Conservation (phyloP, 805 yeast species). For the Hanseniaspora vineae region DNA sequence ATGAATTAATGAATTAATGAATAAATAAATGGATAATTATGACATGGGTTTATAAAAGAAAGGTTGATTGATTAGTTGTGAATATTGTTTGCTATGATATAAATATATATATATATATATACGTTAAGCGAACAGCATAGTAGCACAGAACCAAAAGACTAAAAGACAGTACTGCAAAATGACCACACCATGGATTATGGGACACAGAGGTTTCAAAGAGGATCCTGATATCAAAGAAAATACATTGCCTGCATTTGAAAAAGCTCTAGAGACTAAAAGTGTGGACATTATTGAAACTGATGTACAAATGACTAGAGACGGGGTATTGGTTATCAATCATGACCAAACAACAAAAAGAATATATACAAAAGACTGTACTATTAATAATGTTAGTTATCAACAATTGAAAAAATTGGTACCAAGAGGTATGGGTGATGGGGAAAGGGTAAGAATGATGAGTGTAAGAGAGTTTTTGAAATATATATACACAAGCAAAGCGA, state of each 20-base stretch:
- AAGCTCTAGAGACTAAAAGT: slow-evolving; percentile 34
- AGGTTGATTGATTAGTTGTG: too few relatives aligned
- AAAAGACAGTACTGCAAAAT: too few relatives aligned
- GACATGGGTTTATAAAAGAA: too few relatives aligned
- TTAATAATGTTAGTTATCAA: slow-evolving; percentile 25
- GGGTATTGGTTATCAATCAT: slow-evolving; percentile 41
- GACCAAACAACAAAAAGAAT: slow-evolving; percentile 38
- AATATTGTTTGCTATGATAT: too few relatives aligned
- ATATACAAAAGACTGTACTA: slow-evolving; percentile 28
- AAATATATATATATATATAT: too few relatives aligned
- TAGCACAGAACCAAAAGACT: too few relatives aligned
- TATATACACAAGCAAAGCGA: slow-evolving; percentile 6
- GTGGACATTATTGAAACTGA: slow-evolving; percentile 39
- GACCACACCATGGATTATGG: slow-evolving; percentile 11
- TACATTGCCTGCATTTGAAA: slow-evolving; percentile 32
- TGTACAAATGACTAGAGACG: slow-evolving; percentile 40
- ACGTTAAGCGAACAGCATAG: too few relatives aligned
- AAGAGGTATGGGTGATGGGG: slow-evolving; percentile 15
- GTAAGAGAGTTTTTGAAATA: slow-evolving; percentile 29
- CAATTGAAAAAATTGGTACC: slow-evolving; percentile 26
- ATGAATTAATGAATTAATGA: too few relatives aligned
- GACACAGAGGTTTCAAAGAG: slow-evolving; percentile 24
- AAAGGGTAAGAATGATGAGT: slow-evolving; percentile 28
- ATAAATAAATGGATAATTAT: too few relatives aligned
- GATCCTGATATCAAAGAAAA: slow-evolving; percentile 30